These are phyloP conservation scores for Aaosphaeria pasadenensis DNA, from an alignment of 2,329 filamentous ascomycete species.

Conservation along the genomic window DNA sequence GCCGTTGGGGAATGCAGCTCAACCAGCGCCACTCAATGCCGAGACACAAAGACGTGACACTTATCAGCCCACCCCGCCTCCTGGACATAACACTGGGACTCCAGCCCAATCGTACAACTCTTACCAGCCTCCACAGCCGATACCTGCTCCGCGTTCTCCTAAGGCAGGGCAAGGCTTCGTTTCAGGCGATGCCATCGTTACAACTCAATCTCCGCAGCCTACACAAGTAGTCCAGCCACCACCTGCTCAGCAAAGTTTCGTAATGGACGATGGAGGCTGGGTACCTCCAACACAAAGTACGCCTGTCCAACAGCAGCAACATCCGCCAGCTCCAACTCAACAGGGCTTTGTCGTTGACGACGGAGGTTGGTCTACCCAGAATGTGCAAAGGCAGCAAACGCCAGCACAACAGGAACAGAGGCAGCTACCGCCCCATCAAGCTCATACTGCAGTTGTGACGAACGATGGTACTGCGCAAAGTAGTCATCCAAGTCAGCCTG, in stretches of 20 bases:
- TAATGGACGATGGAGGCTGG: slow-evolving; percentile 1
- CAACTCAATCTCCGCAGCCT: slow-evolving; percentile 15
- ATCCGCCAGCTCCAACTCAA: not conserved
- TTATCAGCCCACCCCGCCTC: slow-evolving; percentile 32
- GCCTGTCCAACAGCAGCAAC: not conserved
- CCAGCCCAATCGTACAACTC: slow-evolving; percentile 10
- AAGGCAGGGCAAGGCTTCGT: slow-evolving; percentile 16
- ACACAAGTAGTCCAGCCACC: slow-evolving; percentile 9
- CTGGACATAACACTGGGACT: slow-evolving; percentile 7
- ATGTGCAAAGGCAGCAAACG: slow-evolving; percentile 6
- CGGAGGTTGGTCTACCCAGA: slow-evolving; percentile 9
- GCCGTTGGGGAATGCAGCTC: slow-evolving; percentile 14
- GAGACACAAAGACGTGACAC: slow-evolving; percentile 13
- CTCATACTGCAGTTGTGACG: slow-evolving; percentile 9
- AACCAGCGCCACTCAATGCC: slow-evolving; percentile 12
- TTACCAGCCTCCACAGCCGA: slow-evolving; percentile 4
- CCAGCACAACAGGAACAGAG: slow-evolving; percentile 11
- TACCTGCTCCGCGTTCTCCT: slow-evolving; percentile 2
- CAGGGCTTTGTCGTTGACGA: slow-evolving; percentile 4
- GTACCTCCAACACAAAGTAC: not conserved
- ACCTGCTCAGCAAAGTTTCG: slow-evolving; percentile 16
- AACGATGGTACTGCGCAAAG: slow-evolving; percentile 9
- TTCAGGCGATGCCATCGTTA: slow-evolving; percentile 15
- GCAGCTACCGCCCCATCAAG: slow-evolving; percentile 9
- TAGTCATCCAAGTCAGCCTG: not conserved